phyloP scores from a whole-genome alignment of 2,329 filamentous ascomycete genomes.

The Fusarium euwallaceae region DNA sequence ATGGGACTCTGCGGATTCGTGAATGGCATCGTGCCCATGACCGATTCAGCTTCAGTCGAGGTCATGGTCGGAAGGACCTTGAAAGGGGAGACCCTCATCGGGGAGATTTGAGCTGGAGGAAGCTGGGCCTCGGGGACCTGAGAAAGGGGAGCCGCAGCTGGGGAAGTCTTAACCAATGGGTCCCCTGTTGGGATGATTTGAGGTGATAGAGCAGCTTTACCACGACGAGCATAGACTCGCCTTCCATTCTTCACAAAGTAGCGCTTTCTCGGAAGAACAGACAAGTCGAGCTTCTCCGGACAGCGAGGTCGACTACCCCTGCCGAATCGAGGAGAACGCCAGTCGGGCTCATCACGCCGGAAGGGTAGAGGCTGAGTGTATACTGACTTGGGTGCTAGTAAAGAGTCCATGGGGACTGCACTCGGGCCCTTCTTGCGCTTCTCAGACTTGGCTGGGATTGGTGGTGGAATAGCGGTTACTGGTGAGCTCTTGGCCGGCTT shows the following conservation, averaged over 20 bases:
- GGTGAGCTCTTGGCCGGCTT: background rate
- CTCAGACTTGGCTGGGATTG: background rate
- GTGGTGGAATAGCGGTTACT: background rate
- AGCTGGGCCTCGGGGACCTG: background rate
- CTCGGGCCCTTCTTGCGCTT: background rate
- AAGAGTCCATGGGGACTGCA: constrained; percentile 6
- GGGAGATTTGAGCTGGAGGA: background rate
- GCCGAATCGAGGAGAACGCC: background rate
- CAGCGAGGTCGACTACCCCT: constrained; percentile 4
- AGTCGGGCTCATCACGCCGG: background rate
- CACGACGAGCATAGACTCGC: background rate
- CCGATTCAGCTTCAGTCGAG: background rate
- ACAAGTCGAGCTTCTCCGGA: constrained; percentile 8
- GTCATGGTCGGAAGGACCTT: background rate
- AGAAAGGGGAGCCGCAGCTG: background rate
- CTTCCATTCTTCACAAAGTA: background rate
- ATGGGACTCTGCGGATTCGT: background rate
- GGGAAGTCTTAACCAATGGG: background rate
- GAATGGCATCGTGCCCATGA: background rate
- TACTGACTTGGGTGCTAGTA: background rate
- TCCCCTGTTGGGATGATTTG: background rate
- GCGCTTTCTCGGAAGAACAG: background rate
- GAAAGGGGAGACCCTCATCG: background rate
- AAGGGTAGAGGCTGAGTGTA: constrained; percentile 23
- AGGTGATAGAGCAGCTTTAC: background rate